Percentiles rank a stretch among this genome's conserved stretches.
Evolutionary conservation across 2,329 filamentous ascomycete genomes (phyloP).

Genomic region (Aspergillus oerlinghausenensis): DNA sequence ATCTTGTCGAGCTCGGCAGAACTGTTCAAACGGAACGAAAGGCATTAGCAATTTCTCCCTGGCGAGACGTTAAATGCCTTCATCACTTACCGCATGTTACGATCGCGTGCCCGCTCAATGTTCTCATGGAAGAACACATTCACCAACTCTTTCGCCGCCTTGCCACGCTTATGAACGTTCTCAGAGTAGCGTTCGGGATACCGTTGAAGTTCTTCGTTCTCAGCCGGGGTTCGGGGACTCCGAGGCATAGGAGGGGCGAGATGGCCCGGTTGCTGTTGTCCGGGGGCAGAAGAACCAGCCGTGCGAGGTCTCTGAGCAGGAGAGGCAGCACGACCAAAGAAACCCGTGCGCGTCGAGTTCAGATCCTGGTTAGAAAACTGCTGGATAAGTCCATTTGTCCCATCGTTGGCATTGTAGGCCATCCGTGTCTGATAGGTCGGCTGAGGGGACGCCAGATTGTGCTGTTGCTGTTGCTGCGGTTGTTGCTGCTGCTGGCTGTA

Average conservation of each 20-base stretch:
- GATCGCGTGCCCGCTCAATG: slow-evolving; percentile 89
- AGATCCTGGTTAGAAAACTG: slow-evolving; percentile 98
- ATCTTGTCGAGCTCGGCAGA: slow-evolving; percentile 89
- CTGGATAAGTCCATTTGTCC: slow-evolving; percentile 84
- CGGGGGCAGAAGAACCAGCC: slow-evolving; percentile 56
- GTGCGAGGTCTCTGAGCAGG: slow-evolving; percentile 77
- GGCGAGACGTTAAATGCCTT: no score
- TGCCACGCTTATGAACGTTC: slow-evolving; percentile 70
- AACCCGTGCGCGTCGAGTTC: slow-evolving; percentile 64
- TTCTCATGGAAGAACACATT: slow-evolving; percentile 95
- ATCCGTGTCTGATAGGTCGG: slow-evolving; percentile 49
- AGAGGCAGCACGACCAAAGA: slow-evolving; percentile 65
- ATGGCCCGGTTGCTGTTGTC: slow-evolving; percentile 61
- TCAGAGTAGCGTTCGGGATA: slow-evolving; percentile 85
- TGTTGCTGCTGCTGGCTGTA: slow-evolving; percentile 38
- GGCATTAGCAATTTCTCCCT: not conserved
- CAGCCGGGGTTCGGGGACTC: slow-evolving; percentile 49
- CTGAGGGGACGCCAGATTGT: slow-evolving; percentile 53
- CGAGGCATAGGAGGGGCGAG: slow-evolving; percentile 63
- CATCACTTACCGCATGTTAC: slow-evolving; percentile 75
- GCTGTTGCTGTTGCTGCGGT: slow-evolving; percentile 1
- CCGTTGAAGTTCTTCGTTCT: slow-evolving; percentile 68
- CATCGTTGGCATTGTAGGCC: slow-evolving; percentile 63
- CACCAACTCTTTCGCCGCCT: slow-evolving; percentile 61
- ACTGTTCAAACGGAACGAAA: slow-evolving; percentile 44